Evolutionary conservation across 768 basidiomycete species (phyloP), one percentile per base, ranked within the genome.

Genomic region (Psilocybe sp.): DNA sequence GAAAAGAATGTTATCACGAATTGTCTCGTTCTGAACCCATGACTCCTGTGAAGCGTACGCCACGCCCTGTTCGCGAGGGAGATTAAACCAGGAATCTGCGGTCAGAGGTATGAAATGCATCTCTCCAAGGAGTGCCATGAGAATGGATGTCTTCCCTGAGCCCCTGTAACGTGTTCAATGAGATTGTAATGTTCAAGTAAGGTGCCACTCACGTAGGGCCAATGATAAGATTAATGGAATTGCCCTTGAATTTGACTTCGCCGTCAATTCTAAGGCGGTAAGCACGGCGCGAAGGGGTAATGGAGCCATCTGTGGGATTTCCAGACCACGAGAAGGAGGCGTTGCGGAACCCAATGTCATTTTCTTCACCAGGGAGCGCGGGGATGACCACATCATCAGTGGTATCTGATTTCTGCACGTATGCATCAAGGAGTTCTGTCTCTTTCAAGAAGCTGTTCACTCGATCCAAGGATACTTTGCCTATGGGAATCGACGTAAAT

Each of bases 11-110:
- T 95, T 96, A 38, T 91, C 86, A 66, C 80, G 56, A 46, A 90
- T 87, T 0, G 87, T 89, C 51, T 86, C 87, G 55, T 90, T 92
- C 63, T 85, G 80, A 2, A 92, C 83, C 89, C 89, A 95, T 4
- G 87, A 82, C 61, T 92, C 89, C 63, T 95, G 91, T 3, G 86
- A 85, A 5, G 86, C 86, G 61, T 89, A 92, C 2, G 89, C 83
- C 35, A 94, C 76, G 5, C 90, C 89, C 1, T 75, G 75, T 3
- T 68, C 69, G 2, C 88, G 72, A 19, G 90, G 89, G 5, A 92
- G 76, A 53, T 79, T 81, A 64, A 77, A 87, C 77, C 80, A 86
- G 0, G 87, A 81, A 38, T 78, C 75, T 1, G 77, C 70, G 8
- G 67, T 62, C 7, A 69, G 68, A 1, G 76, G 78, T 9, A 76